phyloP scores from a whole-genome alignment of 2,329 filamentous ascomycete species.

The Claviceps quebecensis region DNA sequence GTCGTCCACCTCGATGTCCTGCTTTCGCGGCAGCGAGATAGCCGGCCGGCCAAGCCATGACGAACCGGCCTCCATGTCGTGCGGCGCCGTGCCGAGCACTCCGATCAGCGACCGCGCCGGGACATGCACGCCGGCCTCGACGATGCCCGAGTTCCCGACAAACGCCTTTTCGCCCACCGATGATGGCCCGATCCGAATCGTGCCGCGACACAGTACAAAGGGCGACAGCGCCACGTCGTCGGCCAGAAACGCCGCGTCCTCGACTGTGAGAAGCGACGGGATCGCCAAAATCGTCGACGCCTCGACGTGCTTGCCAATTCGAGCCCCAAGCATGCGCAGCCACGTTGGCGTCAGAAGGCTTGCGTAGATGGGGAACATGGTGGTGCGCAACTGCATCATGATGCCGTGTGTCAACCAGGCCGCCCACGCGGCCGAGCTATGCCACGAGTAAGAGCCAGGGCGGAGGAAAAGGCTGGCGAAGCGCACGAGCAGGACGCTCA shows the following conservation, averaged over 20 bases:
- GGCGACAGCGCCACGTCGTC: conserved; percentile 11
- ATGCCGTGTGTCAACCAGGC: conserved; percentile 10
- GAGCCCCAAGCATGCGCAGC: conserved; percentile 9
- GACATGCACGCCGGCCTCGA: conserved; percentile 7
- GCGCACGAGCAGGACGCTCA: conserved; percentile 3
- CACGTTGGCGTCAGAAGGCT: conserved; percentile 10
- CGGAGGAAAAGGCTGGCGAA: conserved; percentile 6
- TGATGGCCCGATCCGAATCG: conserved; percentile 6
- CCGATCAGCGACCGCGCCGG: conserved; percentile 8
- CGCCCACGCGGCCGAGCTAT: conserved; percentile 9
- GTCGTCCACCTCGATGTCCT: conserved; percentile 7
- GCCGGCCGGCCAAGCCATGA: conserved; percentile 12
- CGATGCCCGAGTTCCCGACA: conserved; percentile 12
- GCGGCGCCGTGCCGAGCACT: conserved; percentile 9
- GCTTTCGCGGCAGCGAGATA: conserved; percentile 9
- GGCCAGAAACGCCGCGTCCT: conserved; percentile 11
- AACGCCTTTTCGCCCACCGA: conserved; percentile 8
- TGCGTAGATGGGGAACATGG: conserved; percentile 10
- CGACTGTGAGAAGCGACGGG: conserved; percentile 9
- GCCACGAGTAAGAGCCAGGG: conserved; percentile 10
- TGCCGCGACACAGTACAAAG: conserved; percentile 7
- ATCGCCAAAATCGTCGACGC: conserved; percentile 9
- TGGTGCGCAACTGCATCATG: conserved; percentile 6
- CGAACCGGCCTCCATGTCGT: conserved; percentile 8
- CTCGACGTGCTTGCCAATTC: conserved; percentile 9